Percentiles rank a stretch among this genome's conserved stretches.
Conservation (phyloP, 148 eudicot species). For the Chenopodium formosanum region DNA sequence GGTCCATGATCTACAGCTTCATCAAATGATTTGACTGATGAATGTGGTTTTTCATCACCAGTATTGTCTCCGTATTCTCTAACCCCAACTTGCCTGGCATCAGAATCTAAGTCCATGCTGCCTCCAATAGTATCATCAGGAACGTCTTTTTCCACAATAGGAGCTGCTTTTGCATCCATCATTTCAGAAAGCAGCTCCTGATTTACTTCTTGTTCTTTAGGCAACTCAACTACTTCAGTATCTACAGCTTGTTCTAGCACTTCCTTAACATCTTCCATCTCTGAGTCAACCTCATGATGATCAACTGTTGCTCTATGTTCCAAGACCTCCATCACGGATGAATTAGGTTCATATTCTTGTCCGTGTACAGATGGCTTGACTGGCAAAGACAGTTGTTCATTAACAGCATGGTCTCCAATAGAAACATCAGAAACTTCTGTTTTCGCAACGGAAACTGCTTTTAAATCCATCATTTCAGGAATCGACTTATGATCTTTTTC, state of each 20-base stretch:
- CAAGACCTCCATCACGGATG: neutral
- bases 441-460: neutral
- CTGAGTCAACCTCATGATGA: neutral
- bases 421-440: neutral
- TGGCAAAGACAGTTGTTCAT: neutral
- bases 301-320: neutral
- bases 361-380: neutral
- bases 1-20: neutral
- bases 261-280: neutral
- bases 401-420: neutral
- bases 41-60: neutral
- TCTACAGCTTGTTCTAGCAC: neutral
- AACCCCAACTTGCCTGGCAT: neutral
- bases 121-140: neutral
- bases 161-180: neutral
- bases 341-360: neutral
- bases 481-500: neutral
- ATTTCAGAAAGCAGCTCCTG: neutral
- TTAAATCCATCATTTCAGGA: neutral
- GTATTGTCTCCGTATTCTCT: neutral
- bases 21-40: neutral
- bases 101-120: neutral
- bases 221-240: neutral
- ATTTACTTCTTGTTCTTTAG: neutral
- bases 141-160: neutral